A percentile compares a stretch with the other conserved stretches of the same genome.
Conservation (phyloP, 345 rosid genomes). For the Salix exigua region DNA sequence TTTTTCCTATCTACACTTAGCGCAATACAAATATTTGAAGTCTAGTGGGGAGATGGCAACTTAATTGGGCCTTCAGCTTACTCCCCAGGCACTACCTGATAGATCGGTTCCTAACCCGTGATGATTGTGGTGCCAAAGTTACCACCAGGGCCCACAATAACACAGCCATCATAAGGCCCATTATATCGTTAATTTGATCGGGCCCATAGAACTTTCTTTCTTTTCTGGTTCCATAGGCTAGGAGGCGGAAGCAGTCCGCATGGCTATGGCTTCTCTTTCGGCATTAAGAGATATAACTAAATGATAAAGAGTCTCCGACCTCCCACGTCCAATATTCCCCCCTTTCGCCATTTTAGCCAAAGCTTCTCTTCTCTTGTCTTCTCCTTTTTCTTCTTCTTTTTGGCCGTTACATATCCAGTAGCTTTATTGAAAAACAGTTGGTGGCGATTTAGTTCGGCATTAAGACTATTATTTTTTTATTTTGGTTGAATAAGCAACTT, state of each 20-base stretch:
- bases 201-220: background rate
- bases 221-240: background rate
- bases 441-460: background rate
- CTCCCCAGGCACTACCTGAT: background rate
- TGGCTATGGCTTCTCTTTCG: background rate
- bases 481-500: too few relatives aligned
- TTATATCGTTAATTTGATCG: fast-evolving
- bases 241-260: background rate
- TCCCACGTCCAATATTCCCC: background rate
- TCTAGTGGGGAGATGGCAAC: background rate
- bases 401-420: background rate
- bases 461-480: too few relatives aligned
- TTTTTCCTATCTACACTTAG: background rate
- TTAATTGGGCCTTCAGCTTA: background rate
- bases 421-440: too few relatives aligned
- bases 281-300: too few relatives aligned
- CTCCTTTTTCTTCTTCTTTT: too few relatives aligned
- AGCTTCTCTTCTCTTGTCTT: too few relatives aligned
- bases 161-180: background rate
- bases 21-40: background rate
- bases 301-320: background rate
- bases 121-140: background rate
- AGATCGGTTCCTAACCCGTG: background rate
- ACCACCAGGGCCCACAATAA: background rate
- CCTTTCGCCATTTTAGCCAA: background rate